A percentile compares a stretch with the other conserved stretches of the same genome.
Evolutionary conservation across 495 filamentous ascomycete species (phyloP).

Genomic region (Beverwykella pulmonaria): DNA sequence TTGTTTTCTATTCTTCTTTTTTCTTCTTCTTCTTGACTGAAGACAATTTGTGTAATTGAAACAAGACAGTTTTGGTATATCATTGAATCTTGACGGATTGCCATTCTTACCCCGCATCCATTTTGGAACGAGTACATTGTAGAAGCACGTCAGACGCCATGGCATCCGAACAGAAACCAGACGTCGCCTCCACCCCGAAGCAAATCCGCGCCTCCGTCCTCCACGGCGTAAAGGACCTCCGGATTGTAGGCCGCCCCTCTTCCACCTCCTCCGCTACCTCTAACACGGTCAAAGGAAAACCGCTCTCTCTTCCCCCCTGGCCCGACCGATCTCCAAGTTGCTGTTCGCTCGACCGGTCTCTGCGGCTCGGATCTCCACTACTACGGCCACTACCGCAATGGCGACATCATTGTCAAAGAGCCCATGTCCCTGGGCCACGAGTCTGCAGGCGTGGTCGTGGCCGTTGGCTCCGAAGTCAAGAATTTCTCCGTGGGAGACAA

Average conservation of each 20-base stretch:
- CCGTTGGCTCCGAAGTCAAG: conserved; percentile 39
- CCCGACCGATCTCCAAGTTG: conserved; percentile 59
- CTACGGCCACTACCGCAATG: conserved; percentile 68
- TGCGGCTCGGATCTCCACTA: conserved; percentile 74
- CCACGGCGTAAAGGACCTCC: conserved; percentile 48
- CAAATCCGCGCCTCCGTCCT: conserved; percentile 48
- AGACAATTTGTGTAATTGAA: background rate
- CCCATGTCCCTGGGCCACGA: conserved; percentile 59
- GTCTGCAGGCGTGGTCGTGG: conserved; percentile 43
- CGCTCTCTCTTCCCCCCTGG: conserved; percentile 50
- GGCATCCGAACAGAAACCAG: conserved; percentile 22
- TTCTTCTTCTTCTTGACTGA: background rate
- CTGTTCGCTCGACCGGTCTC: conserved; percentile 62
- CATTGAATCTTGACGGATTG: background rate
- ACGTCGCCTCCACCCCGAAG: conserved; percentile 1
- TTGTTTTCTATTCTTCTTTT: background rate
- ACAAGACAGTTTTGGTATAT: background rate
- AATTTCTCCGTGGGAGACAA: conserved; percentile 39
- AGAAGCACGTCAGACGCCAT: conserved; percentile 1
- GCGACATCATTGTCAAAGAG: conserved; percentile 64
- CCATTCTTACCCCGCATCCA: background rate
- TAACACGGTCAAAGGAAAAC: conserved; percentile 49
- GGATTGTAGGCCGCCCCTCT: conserved; percentile 41
- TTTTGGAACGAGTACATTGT: background rate
- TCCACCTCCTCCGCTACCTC: background rate